Evolutionary conservation across 225 moss, liverwort and hornwort genomes (phyloP), one percentile per base, ranked within the genome.

Genomic region (Physcomitrellopsis africana): DNA sequence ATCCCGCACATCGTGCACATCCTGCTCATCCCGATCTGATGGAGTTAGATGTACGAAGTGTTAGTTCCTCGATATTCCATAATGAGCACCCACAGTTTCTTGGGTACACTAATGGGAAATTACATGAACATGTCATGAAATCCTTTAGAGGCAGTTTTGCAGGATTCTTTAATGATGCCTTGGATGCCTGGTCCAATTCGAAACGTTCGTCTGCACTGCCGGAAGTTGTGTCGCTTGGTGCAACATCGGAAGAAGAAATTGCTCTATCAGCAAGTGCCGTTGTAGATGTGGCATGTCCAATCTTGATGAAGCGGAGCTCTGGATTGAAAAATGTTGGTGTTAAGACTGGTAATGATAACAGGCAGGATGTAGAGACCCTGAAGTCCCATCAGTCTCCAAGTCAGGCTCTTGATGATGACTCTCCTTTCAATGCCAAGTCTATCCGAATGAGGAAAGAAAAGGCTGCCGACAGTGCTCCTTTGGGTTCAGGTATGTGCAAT

Each of bases 111-210:
- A 82, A 86, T 65, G 94, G 90, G 54, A 94, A 88, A 82, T 79
- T 92, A 66, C 94, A 93, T 73, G 91, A 94, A 57, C 80, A 76
- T 60, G 91, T 83, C 67, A 94, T 91, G 81, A 94, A 89, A 58
- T 80, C 89, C 16, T 90, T 86, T 58, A 92, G 86, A 76, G 83
- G 83, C 43, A 82, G 80, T 51, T 83, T 89, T 80, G 83, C 90
- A 59, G 89, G 87, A 47, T 91, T 88, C 54, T 72, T 91, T 52
- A 89, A 86, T 73, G 94, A 94, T 67, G 84, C 87, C 20, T 77
- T 91, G 70, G 91, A 86, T 65, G 82, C 81, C 67, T 96, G 91
- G 91, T 82, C 85, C 47, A 79, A 81, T 43, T 76, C 76, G 44
- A 97, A 91, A 83, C 88, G 85, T 44, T 77, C 80, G 53, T 82